Base-by-base conservation (phyloP, 305 asterid species). In the Solanum hybrid region DNA sequence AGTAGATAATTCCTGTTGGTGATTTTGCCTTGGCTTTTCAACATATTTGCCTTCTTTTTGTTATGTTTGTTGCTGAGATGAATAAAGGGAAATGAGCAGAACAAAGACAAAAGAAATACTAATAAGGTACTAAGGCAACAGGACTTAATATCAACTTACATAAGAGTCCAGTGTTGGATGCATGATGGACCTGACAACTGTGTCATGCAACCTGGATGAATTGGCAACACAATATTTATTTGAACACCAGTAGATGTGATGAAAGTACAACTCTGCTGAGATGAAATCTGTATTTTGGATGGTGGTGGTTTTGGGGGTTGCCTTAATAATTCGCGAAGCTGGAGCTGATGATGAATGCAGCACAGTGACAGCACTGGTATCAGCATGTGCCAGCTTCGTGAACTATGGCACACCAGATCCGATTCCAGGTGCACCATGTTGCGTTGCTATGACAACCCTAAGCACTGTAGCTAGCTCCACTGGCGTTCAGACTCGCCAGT, bases 311-410 rank as follows among this genome's bases (percentile, higher is more conserved):
- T 12, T 88, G 7, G 31, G 5, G 35, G 60, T 88, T 22, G 17
- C 76, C 46, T 0, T 40, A 24, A 78, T 69, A 56, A 88, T 51
- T 20, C 75, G 0, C 4, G 73, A 32, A 32, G 36, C 60, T 31
- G 89, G 87, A 31, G 87, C 29, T 51, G 79, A n/a, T 32, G 86
- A 51, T 7, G 98, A 95, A 46, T 97, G 99, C 92, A 88, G 78
- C 79, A 94, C 96, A 10, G 95, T 96, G 73, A 94, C 93, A 20
- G 96, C 93, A 16, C 91, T 96, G 6, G 89, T 96, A 60, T 95
- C 98, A 3, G 92, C 98, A 4, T 95, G 99, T 87, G 93, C 98
- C n/a, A 93, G 90, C 90, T 97, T 96, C 90, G 95, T 94, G 35
- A 82, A 35, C 20, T 82, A 88, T 80, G 97, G 99, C 40, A 69